These are phyloP conservation scores for Lachancea fermentati DNA, from an alignment of 805 yeast genomes.

Conservation along the genomic window DNA sequence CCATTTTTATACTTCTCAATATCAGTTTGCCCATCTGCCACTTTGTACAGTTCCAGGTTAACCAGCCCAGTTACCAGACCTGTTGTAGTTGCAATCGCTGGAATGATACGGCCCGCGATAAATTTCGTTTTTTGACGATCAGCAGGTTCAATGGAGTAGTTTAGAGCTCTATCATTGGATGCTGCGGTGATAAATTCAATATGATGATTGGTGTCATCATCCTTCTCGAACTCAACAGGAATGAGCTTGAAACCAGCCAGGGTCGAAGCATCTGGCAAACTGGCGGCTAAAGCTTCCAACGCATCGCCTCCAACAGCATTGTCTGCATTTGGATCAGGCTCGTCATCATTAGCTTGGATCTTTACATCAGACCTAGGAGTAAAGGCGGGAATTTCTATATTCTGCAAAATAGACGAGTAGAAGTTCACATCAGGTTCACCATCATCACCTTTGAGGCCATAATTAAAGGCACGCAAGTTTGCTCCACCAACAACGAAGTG, in stretches of 20 bases:
- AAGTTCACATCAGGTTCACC: slow-evolving; percentile 42
- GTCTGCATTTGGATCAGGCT: slow-evolving; percentile 76
- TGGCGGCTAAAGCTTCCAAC: slow-evolving; percentile 60
- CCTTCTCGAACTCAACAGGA: slow-evolving; percentile 96
- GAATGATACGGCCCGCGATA: slow-evolving; percentile 97
- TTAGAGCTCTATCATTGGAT: slow-evolving; percentile 91
- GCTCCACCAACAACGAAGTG: slow-evolving; percentile 87
- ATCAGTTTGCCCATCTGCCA: slow-evolving; percentile 65
- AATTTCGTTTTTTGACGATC: slow-evolving; percentile 89
- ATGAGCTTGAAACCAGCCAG: slow-evolving; percentile 80
- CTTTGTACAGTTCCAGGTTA: slow-evolving; percentile 86
- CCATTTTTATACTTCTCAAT: slow-evolving; percentile 91
- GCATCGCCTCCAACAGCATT: slow-evolving; percentile 52
- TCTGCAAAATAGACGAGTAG: slow-evolving; percentile 50
- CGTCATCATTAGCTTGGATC: slow-evolving; percentile 81
- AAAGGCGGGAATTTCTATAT: slow-evolving; percentile 55
- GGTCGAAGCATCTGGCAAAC: slow-evolving; percentile 83
- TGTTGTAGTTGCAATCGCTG: slow-evolving; percentile 99
- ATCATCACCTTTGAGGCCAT: slow-evolving; percentile 76
- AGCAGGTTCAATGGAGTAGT: slow-evolving; percentile 82
- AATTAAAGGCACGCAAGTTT: slow-evolving; percentile 81
- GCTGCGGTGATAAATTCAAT: slow-evolving; percentile 95
- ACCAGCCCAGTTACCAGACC: slow-evolving; percentile 94
- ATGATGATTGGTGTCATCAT: slow-evolving; percentile 94
- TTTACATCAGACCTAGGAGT: slow-evolving; percentile 67